Evolutionary conservation across 768 basidiomycete species (phyloP).

Genomic region (Amanita pseudoporphyria): DNA sequence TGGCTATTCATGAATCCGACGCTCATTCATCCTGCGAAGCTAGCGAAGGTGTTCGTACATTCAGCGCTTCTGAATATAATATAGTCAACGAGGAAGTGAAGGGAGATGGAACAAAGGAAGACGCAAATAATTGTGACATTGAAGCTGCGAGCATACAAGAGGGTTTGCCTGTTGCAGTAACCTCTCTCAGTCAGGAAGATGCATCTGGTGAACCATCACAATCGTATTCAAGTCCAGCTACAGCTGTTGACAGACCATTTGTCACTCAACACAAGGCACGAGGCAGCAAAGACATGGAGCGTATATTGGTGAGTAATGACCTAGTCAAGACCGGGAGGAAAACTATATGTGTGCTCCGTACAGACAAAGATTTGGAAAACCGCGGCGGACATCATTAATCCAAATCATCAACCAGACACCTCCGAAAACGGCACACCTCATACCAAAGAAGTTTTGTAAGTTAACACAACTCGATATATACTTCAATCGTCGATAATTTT

Average conservation of each 20-base stretch:
- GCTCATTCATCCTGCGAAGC: neutral
- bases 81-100: neutral
- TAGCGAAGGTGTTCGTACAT: neutral
- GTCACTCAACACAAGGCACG: constrained; percentile 25
- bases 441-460: constrained; percentile 57
- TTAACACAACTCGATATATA: constrained; percentile 5
- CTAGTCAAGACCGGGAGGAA: neutral
- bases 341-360: neutral
- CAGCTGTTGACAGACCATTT: neutral
- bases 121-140: neutral
- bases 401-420: constrained; percentile 33
- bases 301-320: constrained; percentile 41
- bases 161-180: neutral
- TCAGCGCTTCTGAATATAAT: neutral
- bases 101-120: neutral
- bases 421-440: constrained; percentile 23
- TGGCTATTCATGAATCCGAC: constrained; percentile 22
- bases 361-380: constrained; percentile 66
- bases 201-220: neutral
- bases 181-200: too few relatives aligned
- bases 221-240: neutral
- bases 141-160: too few relatives aligned
- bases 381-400: constrained; percentile 54
- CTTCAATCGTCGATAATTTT: neutral
- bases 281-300: constrained; percentile 55